Evolutionary conservation across 139 green algal genomes (phyloP), one percentile per base, ranked within the genome.

Genomic region (Coccomyxa sp.): DNA sequence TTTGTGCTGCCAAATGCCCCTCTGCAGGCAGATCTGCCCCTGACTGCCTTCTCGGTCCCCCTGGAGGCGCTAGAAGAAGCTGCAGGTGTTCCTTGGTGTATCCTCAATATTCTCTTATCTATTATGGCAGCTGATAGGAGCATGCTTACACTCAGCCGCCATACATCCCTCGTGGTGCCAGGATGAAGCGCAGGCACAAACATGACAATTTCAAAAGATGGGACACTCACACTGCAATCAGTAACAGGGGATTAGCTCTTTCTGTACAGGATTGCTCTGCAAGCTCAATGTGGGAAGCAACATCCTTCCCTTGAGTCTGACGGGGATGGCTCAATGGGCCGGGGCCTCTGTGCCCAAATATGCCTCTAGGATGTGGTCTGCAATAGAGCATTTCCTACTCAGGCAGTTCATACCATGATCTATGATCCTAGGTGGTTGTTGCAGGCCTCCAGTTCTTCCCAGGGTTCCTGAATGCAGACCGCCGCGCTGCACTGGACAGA

Each of bases 1-100:
- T 98, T 97, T 87, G 94, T 96, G 10, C 92, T 97, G 91, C 95
- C 95, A 68, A 97, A 97, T 82, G 82, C 88, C 0, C 83, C 90
- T 13, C 95, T 97, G 13, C 87, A 96, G 59, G 86, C 92, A 0
- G 79, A 88, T 13, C 90, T 78, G 21, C 94, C 94, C 1, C 90
- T 98, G 30, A 88, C 90, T 12, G 90, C 92, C 10, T 97, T 94
- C 66, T 80, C 90, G 15, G 94, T 98, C 58, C 95, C 93, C 0
- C 75, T 98, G 1, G 86, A 90, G 0, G 80, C 90, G 27, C 87
- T 98, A 71, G 95, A 98, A 84, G 86, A 90, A 38, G 92, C 91
- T 67, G 86, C 89, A 83, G 92, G 92, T 81, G 81, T 78, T 74
- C 16, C 76, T 75, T 66, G 23, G 21, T 13, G 21, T 32, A 75